phyloP scores from a whole-genome alignment of 1,284 basidiomycete species.

The Cystobasidium sp. region DNA sequence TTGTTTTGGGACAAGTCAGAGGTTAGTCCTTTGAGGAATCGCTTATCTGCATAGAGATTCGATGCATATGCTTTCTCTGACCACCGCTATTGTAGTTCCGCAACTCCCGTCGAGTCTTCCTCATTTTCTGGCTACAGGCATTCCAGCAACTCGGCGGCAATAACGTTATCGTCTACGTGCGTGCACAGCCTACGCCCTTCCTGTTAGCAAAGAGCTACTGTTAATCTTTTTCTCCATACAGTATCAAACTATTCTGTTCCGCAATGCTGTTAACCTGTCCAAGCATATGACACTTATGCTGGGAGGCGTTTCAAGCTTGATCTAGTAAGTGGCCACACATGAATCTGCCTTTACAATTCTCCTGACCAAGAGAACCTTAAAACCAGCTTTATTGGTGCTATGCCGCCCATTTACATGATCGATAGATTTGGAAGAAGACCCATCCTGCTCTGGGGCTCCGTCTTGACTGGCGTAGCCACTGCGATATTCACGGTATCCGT shows the following conservation, averaged over 20 bases:
- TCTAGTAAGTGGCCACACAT: constrained; percentile 32
- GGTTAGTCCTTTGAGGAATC: too few relatives aligned
- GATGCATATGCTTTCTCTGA: too few relatives aligned
- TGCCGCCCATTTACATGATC: constrained; percentile 33
- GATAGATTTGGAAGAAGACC: constrained; percentile 31
- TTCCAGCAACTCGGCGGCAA: constrained; percentile 38
- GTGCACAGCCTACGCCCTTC: too few relatives aligned
- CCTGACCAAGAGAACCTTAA: too few relatives aligned
- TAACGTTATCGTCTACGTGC: constrained; percentile 33
- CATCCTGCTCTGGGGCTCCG: constrained; percentile 26
- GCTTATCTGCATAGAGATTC: too few relatives aligned
- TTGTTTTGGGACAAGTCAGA: constrained; percentile 35
- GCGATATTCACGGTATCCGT: constrained; percentile 28
- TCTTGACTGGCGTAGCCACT: constrained; percentile 17
- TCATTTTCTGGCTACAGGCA: constrained; percentile 31
- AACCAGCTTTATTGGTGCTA: constrained; percentile 25
- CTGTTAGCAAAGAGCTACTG: too few relatives aligned
- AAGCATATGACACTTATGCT: constrained; percentile 7
- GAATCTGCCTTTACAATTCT: too few relatives aligned
- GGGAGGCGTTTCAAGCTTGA: constrained; percentile 18
- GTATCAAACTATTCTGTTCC: constrained; percentile 34
- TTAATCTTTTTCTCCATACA: too few relatives aligned
- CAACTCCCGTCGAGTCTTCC: constrained; percentile 27
- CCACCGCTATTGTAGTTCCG: too few relatives aligned
- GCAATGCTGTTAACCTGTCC: constrained; percentile 17